These are phyloP conservation scores for Pestalotiopsis sp. DNA, from an alignment of 2,329 filamentous ascomycete species.

Conservation along the genomic window DNA sequence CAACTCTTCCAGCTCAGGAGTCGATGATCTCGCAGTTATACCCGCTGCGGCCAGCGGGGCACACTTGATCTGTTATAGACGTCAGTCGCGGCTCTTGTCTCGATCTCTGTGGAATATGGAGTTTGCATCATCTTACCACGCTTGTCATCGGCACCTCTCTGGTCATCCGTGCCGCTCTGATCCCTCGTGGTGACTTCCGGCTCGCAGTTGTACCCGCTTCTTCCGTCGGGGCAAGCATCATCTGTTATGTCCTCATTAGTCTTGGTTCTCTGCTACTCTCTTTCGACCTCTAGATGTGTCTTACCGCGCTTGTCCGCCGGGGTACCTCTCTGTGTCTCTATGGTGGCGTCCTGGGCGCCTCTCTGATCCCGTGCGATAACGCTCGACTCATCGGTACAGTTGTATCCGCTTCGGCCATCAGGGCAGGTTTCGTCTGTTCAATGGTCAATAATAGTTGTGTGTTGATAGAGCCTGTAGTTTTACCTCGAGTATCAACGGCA, in stretches of 20 bases:
- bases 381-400: background rate
- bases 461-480: background rate
- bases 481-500: background rate
- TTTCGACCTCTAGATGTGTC: too few species aligned
- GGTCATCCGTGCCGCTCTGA: background rate
- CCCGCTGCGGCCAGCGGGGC: background rate
- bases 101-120: too few species aligned
- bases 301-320: background rate
- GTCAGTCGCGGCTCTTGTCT: background rate
- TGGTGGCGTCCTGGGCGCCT: too few species aligned
- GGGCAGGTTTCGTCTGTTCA: background rate
- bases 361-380: too few species aligned
- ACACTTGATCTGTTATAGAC: background rate
- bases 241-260: background rate
- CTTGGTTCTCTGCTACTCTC: background rate
- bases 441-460: background rate
- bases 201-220: background rate
- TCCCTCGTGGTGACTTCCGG: background rate
- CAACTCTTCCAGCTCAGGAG: too few species aligned
- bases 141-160: background rate
- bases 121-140: background rate
- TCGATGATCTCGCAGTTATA: background rate
- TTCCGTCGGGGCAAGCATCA: background rate
- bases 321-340: too few species aligned
- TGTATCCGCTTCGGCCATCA: background rate